These are phyloP conservation scores for Coprinopsis sp. DNA, from an alignment of 768 basidiomycete species.

Conservation along the genomic window DNA sequence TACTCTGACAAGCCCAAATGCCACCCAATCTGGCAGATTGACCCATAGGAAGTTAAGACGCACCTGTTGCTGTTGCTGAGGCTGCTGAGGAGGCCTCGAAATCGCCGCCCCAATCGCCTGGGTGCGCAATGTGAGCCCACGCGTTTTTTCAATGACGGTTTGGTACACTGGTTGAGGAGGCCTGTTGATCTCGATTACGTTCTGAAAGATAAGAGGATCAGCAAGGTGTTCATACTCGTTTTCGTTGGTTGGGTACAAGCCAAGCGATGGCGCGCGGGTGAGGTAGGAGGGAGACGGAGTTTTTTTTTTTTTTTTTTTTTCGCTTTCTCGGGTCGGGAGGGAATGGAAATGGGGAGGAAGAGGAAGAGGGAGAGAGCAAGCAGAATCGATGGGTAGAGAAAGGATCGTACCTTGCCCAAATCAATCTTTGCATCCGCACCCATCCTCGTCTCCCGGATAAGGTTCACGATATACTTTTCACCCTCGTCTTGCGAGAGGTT, in stretches of 20 bases:
- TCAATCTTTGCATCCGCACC: conserved; percentile 97
- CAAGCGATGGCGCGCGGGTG: too few relatives aligned
- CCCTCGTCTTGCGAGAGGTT: conserved; percentile 94
- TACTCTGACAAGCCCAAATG: too few relatives aligned
- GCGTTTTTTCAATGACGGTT: conserved; percentile 91
- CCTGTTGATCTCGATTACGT: conserved; percentile 93
- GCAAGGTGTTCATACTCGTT: too few relatives aligned
- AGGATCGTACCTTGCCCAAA: conserved; percentile 71
- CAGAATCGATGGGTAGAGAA: background rate
- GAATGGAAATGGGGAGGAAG: background rate
- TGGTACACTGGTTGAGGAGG: conserved; percentile 89
- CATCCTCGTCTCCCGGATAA: conserved; percentile 96
- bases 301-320: too few relatives aligned
- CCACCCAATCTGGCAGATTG: too few relatives aligned
- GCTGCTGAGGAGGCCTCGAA: too few relatives aligned
- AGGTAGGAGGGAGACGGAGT: too few relatives aligned
- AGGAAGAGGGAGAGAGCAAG: background rate
- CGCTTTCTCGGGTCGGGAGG: background rate
- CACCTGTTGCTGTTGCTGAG: too few relatives aligned
- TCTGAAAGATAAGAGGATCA: too few relatives aligned
- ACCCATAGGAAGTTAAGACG: too few relatives aligned
- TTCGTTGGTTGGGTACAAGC: background rate
- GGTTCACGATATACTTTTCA: conserved; percentile 99
- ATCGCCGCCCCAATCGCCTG: conserved; percentile 82
- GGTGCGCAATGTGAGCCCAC: conserved; percentile 85